Evolutionary conservation across 495 filamentous ascomycete genomes (phyloP).

Genomic region (Amniculicola lignicola): DNA sequence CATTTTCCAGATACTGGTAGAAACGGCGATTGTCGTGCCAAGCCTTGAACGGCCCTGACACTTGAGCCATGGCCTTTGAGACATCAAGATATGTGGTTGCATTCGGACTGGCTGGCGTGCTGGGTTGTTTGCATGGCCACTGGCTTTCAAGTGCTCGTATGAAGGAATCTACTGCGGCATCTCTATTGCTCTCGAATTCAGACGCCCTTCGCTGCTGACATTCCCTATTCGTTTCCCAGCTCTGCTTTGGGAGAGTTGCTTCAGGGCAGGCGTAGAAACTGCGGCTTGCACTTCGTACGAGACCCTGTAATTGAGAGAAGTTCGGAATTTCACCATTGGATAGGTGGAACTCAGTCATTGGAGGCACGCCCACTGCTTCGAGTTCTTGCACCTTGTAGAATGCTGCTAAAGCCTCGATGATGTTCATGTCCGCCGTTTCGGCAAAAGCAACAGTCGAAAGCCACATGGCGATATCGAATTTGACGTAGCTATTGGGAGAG

Average conservation of each 20-base stretch:
- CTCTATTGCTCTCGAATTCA: background rate
- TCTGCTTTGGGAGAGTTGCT: background rate
- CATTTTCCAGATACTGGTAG: slow-evolving; percentile 27
- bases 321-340: background rate
- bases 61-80: slow-evolving; percentile 25
- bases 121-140: slow-evolving; percentile 19
- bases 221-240: background rate
- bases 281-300: background rate
- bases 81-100: slow-evolving; percentile 12
- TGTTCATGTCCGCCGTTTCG: slow-evolving; percentile 6
- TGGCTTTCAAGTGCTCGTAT: slow-evolving; percentile 1
- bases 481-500: background rate
- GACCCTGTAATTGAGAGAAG: background rate
- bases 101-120: slow-evolving; percentile 12
- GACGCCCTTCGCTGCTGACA: background rate
- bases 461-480: slow-evolving; percentile 31
- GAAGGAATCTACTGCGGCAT: background rate
- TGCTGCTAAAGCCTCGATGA: slow-evolving; percentile 22
- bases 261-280: background rate
- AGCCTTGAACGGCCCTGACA: slow-evolving; percentile 33
- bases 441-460: slow-evolving; percentile 28
- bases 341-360: background rate
- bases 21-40: slow-evolving; percentile 43
- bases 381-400: slow-evolving; percentile 9
- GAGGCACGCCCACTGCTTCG: background rate